Base-by-base conservation (phyloP, 2,329 filamentous ascomycete species). In the Colletotrichum sansevieriae region DNA sequence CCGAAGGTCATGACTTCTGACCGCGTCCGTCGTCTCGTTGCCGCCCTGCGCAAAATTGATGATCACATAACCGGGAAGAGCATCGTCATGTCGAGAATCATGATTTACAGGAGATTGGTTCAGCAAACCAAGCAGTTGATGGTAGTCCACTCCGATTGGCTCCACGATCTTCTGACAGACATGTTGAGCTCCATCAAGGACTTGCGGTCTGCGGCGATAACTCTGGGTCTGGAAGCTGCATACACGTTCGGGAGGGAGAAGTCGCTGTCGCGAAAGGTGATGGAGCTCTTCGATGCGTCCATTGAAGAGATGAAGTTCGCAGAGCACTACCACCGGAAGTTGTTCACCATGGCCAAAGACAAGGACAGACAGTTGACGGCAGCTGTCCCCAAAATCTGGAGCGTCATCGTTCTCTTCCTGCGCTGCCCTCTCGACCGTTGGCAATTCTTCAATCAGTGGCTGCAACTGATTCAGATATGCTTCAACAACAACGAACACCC, bases 351-450 rank as follows among this genome's bases (percentile, higher is more conserved):
- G 90, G 84, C 91, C 29, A 87, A 89, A 71, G 84, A 87, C 56
- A 89, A 89, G 70, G 84, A 87, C 57, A 89, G 84, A 70, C 86
- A 80, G 52, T 69, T 72, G 9, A 65, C 70, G 25, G 78, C 84
- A 0, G 84, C 88, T 44, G 94, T 97, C 0, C 95, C 96, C 6
- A 92, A 94, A 72, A 93, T 98, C 22, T 98, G 95, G 95, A 92
- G 92, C 67, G 88, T 94, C 41, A 83, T 97, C 2, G 88, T 95
- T 7, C 85, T 97, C 2, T 89, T 97, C 63, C 83, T 98, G 55
- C 89, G 92, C 80, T 89, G 80, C 79, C 89, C 77, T 72, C 84
- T 83, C 75, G 89, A 82, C 72, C 90, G 76, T 81, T 98, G 95
- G 92, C 85, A 90, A 37, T 88, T 92, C 74, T 89, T 94, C 71